Conservation (phyloP, 78 protist species). For the Dictyostelium brefeldianum region DNA sequence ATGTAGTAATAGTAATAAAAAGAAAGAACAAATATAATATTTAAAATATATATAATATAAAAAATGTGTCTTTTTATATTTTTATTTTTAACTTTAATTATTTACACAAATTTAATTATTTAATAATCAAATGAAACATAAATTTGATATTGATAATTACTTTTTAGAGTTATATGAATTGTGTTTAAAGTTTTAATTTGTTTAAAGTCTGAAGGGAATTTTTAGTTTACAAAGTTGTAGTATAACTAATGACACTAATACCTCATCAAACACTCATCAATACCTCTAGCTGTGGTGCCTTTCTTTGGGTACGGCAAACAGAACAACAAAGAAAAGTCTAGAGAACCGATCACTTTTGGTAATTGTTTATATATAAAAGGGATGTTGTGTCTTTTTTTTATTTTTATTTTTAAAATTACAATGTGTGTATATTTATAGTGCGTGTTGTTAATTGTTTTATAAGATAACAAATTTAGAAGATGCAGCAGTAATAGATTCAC, state of each 20-base stretch:
- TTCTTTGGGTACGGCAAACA: slow-evolving; percentile 87
- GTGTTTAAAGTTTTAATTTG: neutral
- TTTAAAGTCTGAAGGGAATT: neutral
- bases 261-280: neutral
- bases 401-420: neutral
- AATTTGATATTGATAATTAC: too few species aligned
- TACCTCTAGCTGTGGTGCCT: too few species aligned
- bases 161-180: neutral
- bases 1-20: neutral
- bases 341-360: slow-evolving; percentile 93
- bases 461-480: slow-evolving; percentile 61
- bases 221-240: too few species aligned
- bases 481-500: slow-evolving; percentile 64
- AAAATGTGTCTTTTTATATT: too few species aligned
- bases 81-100: too few species aligned
- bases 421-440: too few species aligned
- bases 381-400: neutral
- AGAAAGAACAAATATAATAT: neutral
- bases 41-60: neutral
- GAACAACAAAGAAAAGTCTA: slow-evolving; percentile 61
- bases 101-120: too few species aligned
- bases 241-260: too few species aligned
- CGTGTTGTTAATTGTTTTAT: slow-evolving; percentile 9
- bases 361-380: neutral
- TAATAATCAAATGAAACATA: too few species aligned